Conservation (phyloP, 2,329 filamentous ascomycete genomes). For the Passalora sequoiae region DNA sequence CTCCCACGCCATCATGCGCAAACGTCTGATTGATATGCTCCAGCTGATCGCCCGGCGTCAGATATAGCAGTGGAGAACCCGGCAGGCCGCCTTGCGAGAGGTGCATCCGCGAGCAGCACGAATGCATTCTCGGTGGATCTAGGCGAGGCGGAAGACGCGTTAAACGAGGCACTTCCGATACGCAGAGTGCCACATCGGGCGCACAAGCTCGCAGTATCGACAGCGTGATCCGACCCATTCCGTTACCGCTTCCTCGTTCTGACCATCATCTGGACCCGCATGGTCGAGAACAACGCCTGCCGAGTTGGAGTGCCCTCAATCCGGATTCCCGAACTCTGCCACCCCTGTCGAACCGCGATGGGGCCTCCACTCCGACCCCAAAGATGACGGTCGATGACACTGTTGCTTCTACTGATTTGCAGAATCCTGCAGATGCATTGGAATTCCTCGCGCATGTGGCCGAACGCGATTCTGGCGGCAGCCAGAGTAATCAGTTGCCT, state of each 20-base stretch:
- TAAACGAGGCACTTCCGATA: slow-evolving; percentile 21
- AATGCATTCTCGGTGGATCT: slow-evolving; percentile 32
- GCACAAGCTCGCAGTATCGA: slow-evolving; percentile 18
- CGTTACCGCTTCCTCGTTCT: slow-evolving; percentile 13
- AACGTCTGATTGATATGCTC: slow-evolving; percentile 3
- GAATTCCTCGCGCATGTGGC: slow-evolving; percentile 33
- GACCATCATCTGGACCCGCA: slow-evolving; percentile 15
- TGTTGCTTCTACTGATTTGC: slow-evolving; percentile 31
- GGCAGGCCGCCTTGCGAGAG: slow-evolving; percentile 31
- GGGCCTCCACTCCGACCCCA: slow-evolving; percentile 20
- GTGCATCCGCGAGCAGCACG: slow-evolving; percentile 33
- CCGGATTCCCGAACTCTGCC: slow-evolving; percentile 27
- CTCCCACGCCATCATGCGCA: not conserved
- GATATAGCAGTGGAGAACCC: slow-evolving; percentile 31
- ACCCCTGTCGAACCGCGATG: slow-evolving; percentile 24
- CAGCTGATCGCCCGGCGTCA: slow-evolving; percentile 11
- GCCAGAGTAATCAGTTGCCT: slow-evolving; percentile 24
- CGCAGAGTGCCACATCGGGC: slow-evolving; percentile 1
- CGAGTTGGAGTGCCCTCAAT: slow-evolving; percentile 23
- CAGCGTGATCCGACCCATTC: slow-evolving; percentile 15
- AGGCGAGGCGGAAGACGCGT: slow-evolving; percentile 30
- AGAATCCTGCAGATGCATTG: slow-evolving; percentile 33
- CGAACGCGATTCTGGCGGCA: slow-evolving; percentile 26
- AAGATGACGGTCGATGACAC: slow-evolving; percentile 32
- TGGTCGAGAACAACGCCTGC: slow-evolving; percentile 16